These are phyloP conservation scores for Microbotryum silenes-acaulis DNA, from an alignment of 1,284 basidiomycete genomes.

Conservation along the genomic window DNA sequence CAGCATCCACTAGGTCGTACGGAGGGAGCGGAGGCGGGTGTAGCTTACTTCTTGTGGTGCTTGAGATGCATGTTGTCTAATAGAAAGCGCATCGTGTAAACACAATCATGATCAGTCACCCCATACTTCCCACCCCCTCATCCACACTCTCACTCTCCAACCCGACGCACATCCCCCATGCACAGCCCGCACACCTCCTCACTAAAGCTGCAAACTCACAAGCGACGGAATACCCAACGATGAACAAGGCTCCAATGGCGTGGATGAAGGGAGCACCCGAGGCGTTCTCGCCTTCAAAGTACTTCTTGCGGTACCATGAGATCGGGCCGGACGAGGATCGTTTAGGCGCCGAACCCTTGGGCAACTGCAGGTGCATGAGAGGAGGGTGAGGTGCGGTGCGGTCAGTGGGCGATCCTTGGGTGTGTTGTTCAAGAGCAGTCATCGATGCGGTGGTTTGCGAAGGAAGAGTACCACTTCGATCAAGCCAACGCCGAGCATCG, in stretches of 20 bases:
- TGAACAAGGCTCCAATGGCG: conserved; percentile 35
- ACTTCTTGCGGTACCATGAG: conserved; percentile 35
- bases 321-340: conserved; percentile 33
- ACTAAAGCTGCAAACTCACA: conserved; percentile 8
- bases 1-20: too few relatives aligned
- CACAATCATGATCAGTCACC: background rate
- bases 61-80: conserved; percentile 36
- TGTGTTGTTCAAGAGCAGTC: background rate
- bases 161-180: too few relatives aligned
- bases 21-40: background rate
- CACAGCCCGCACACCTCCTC: too few relatives aligned
- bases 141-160: background rate
- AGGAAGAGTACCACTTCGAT: background rate
- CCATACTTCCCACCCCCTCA: background rate
- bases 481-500: background rate
- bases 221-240: conserved; percentile 37
- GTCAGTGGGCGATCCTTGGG: background rate
- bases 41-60: conserved; percentile 34
- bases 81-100: background rate
- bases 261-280: conserved; percentile 37
- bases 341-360: conserved; percentile 34
- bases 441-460: background rate
- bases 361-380: conserved; percentile 29
- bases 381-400: background rate
- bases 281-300: conserved; percentile 37